Base-by-base conservation (phyloP, 169 alveolate species). In the Eimeria brunetti region DNA sequence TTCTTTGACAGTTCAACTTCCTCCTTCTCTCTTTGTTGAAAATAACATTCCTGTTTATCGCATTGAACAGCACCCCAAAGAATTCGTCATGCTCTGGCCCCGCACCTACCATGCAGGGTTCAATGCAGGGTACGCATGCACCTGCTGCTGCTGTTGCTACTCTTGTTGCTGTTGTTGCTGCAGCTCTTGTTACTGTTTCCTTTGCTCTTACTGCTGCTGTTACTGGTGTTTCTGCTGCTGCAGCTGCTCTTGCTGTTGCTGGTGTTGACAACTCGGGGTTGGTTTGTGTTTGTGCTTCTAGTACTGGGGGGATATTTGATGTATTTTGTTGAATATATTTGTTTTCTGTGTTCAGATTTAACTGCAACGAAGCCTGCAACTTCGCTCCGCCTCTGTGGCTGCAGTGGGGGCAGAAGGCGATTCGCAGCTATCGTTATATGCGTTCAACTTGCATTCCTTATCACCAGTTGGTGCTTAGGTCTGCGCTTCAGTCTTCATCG, bases 341-440 rank as follows among this genome's bases (percentile, higher is more conserved):
- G 88, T 56, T 62, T 14, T 84, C 27, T n/a, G 49, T 14, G 33
- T 83, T 67, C 88, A 76, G 93, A n/a, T 98, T 97, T 94, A 99
- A 99, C 95, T 97, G 99, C 94, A 99, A 99, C 88, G 99, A 99
- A 96, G 99, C 99, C 30, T 99, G 99, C 64, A 99, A 99, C 96
- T 98, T 98, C 75, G 99, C 99, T 14, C 98, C 99, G 16, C 97
- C 97, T 8, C 96, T 96, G 51, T 98, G 99, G 99, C 86, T 98
- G 80, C 97, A 96, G 78, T 96, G 97, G 96, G 98, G 98, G 44
- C 91, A 96, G 84, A 93, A 94, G 90, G 96, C 98, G 14, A 73
- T 96, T 84, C 88, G 94, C 51, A 89, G 96, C 75, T 97, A 97
- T 91, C 97, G 96, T 49, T 97, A 89, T 75, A 94, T 94, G 88